These are phyloP conservation scores for Pyricularia grisea DNA, from an alignment of 2,329 filamentous ascomycete species.

Conservation along the genomic window DNA sequence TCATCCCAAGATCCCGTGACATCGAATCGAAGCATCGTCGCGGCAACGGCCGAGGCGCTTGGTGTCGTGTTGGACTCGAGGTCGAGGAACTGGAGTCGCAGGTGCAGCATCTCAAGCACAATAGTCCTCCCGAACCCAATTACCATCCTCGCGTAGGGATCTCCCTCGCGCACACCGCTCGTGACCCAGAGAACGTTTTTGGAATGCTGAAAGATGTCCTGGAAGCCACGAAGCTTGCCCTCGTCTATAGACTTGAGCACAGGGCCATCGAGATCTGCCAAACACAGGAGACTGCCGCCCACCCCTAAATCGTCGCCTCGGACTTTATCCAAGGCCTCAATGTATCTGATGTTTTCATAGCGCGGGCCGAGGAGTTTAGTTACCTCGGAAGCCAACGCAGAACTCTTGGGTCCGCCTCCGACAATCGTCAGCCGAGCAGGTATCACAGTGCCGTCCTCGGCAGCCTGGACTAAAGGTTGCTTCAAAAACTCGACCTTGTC, in stretches of 20 bases:
- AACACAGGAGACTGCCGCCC: conserved; percentile 10
- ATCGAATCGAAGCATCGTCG: not conserved
- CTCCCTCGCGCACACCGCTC: conserved; percentile 6
- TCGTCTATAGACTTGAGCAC: conserved; percentile 14
- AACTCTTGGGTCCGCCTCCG: conserved; percentile 10
- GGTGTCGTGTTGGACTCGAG: not conserved
- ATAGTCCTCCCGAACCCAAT: conserved; percentile 10
- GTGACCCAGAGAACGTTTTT: conserved; percentile 17
- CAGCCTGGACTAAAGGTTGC: conserved; percentile 7
- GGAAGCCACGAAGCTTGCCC: conserved; percentile 11
- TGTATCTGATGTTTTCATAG: not conserved
- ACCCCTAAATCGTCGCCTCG: not conserved
- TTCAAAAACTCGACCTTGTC: conserved; percentile 12
- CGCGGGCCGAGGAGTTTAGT: not conserved
- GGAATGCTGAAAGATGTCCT: conserved; percentile 5
- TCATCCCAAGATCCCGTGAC: not conserved
- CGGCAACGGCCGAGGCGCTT: not conserved
- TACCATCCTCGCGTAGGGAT: conserved; percentile 13
- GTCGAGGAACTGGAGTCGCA: conserved; percentile 1
- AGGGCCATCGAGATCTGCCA: conserved; percentile 17
- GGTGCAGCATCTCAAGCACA: not conserved
- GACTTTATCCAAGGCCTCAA: conserved; percentile 1
- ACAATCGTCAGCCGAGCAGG: conserved; percentile 9
- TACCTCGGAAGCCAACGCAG: not conserved
- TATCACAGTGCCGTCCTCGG: not conserved